Evolutionary conservation across 2,329 filamentous ascomycete species (phyloP).

Genomic region (Raffaelea deltoideospora): DNA sequence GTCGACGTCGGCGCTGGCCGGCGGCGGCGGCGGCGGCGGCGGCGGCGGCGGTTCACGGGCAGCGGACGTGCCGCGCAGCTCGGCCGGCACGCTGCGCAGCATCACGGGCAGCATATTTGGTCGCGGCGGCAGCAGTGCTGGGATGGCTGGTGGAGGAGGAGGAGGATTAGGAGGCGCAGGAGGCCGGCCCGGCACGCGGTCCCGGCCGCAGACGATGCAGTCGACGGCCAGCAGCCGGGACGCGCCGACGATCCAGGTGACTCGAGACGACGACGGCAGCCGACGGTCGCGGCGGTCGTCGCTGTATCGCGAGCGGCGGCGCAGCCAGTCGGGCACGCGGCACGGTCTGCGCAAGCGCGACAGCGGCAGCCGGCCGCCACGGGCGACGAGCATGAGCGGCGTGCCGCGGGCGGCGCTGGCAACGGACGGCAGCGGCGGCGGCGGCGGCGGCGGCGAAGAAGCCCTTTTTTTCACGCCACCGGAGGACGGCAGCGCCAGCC

Average conservation of each 20-base stretch:
- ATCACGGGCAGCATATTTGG: conserved; percentile 67
- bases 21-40: conserved; percentile 9
- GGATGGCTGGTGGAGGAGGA: conserved; percentile 6
- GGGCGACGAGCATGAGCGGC: conserved; percentile 27
- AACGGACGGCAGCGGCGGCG: not conserved
- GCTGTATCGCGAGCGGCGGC: conserved; percentile 12
- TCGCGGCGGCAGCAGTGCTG: conserved; percentile 27
- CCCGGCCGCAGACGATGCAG: conserved; percentile 28
- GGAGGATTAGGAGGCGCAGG: conserved; percentile 15
- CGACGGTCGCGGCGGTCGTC: conserved; percentile 18
- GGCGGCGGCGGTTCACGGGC: conserved; percentile 20
- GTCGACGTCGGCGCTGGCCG: conserved; percentile 19
- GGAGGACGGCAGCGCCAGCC: conserved; percentile 20
- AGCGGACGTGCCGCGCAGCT: conserved; percentile 48
- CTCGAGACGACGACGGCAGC: conserved; percentile 36
- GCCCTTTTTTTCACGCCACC: conserved; percentile 30
- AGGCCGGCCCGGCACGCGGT: conserved; percentile 13
- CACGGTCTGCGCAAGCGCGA: conserved; percentile 39
- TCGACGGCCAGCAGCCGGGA: conserved; percentile 23
- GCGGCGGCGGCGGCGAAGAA: not conserved
- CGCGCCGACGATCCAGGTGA: conserved; percentile 67
- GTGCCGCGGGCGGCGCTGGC: conserved; percentile 10
- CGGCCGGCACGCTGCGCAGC: conserved; percentile 55
- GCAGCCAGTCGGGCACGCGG: conserved; percentile 32
- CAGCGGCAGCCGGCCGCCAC: conserved; percentile 30